A percentile compares a stretch with the other conserved stretches of the same genome.
Evolutionary conservation across 2,329 filamentous ascomycete species (phyloP).

Genomic region (Paraconiothyrium brasiliense): DNA sequence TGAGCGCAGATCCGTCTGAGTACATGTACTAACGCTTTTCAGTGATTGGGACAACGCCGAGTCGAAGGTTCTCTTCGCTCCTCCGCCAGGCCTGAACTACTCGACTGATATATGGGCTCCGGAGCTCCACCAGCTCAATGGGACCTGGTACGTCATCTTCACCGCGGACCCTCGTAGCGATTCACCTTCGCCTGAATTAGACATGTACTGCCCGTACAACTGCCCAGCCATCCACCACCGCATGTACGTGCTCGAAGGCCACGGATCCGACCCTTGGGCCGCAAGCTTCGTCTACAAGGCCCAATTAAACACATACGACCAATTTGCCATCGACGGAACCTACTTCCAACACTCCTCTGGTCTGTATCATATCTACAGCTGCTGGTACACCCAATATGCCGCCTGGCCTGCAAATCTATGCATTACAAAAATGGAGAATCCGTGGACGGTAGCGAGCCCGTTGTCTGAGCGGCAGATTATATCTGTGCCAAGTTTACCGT

Average conservation of each 20-base stretch:
- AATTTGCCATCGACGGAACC: conserved; percentile 64
- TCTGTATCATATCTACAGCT: conserved; percentile 53
- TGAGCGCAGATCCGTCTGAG: not conserved
- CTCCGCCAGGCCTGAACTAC: conserved; percentile 54
- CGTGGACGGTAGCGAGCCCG: conserved; percentile 58
- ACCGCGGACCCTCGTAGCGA: conserved; percentile 61
- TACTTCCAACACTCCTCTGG: conserved; percentile 57
- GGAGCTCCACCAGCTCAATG: conserved; percentile 59
- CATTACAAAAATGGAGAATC: conserved; percentile 60
- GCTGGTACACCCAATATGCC: conserved; percentile 55
- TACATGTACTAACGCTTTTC: not conserved
- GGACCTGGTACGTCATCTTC: conserved; percentile 63
- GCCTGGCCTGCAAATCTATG: conserved; percentile 63
- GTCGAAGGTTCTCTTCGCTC: conserved; percentile 53
- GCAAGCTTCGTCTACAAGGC: conserved; percentile 56
- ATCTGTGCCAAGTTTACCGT: conserved; percentile 57
- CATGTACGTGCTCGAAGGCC: conserved; percentile 61
- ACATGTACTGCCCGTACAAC: conserved; percentile 59
- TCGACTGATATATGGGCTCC: conserved; percentile 62
- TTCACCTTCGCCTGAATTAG: conserved; percentile 56
- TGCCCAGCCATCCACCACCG: conserved; percentile 62
- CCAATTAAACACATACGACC: conserved; percentile 61
- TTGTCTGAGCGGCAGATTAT: conserved; percentile 59
- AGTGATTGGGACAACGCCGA: conserved; percentile 57
- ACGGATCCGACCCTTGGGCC: conserved; percentile 56